Conservation (phyloP, 371 early-diverging fungal species). For the Dichotomocladium elegans region DNA sequence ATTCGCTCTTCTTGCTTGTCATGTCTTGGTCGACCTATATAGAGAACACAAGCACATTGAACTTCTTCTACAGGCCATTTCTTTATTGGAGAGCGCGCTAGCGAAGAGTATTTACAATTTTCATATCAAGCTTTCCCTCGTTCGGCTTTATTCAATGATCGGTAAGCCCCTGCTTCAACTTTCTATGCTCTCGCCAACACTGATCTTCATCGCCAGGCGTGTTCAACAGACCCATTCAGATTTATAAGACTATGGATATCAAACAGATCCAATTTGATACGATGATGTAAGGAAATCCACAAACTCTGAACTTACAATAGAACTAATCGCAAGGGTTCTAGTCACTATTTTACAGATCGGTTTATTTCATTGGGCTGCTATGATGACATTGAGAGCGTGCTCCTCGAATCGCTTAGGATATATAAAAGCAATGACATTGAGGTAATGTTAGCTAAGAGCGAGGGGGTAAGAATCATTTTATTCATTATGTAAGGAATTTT, state of each 20-base stretch:
- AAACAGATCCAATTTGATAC: constrained; percentile 91
- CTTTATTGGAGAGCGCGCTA: constrained; percentile 75
- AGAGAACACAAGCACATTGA: constrained; percentile 23
- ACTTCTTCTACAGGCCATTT: constrained; percentile 46
- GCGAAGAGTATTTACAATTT: constrained; percentile 74
- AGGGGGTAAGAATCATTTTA: background rate
- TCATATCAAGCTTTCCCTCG: constrained; percentile 77
- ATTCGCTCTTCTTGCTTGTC: constrained; percentile 63
- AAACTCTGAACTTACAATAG: too few relatives aligned
- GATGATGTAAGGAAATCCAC: constrained; percentile 62
- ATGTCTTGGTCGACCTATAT: constrained; percentile 55
- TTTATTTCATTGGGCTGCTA: constrained; percentile 54
- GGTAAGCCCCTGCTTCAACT: constrained; percentile 42
- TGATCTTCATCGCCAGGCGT: constrained; percentile 39
- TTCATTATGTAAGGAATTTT: background rate
- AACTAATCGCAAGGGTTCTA: too few relatives aligned
- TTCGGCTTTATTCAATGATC: constrained; percentile 70
- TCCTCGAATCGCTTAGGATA: constrained; percentile 59
- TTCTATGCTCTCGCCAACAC: background rate
- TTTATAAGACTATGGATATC: constrained; percentile 76
- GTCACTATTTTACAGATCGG: constrained; percentile 67
- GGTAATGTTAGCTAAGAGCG: constrained; percentile 22
- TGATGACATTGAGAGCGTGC: constrained; percentile 48
- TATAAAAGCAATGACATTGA: constrained; percentile 75
- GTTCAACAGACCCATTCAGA: constrained; percentile 57